These are phyloP conservation scores for Pseudonitzschia multiseries DNA, from an alignment of 108 stramenopile genomes.

Conservation along the genomic window DNA sequence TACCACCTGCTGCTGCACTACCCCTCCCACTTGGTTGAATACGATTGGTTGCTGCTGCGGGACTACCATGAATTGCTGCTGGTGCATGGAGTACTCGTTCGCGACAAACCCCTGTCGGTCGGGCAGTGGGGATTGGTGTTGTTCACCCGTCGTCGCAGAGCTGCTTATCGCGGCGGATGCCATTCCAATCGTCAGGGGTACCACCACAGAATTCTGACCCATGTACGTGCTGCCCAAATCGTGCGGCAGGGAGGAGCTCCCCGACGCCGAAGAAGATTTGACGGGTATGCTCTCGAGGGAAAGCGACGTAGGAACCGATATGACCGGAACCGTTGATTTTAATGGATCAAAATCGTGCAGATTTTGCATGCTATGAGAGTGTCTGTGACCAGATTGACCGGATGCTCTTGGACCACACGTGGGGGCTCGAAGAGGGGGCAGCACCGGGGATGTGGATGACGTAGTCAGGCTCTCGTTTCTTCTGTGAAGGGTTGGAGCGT, in stretches of 20 bases:
- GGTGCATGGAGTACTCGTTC: constrained; percentile 18
- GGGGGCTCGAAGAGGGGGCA: constrained; percentile 9
- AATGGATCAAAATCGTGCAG: constrained; percentile 32
- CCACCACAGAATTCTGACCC: constrained; percentile 18
- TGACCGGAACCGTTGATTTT: constrained; percentile 24
- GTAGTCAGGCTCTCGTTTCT: not conserved
- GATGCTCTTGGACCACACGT: not conserved
- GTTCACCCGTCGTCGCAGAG: not conserved
- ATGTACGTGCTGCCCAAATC: constrained; percentile 15
- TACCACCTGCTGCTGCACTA: constrained; percentile 23
- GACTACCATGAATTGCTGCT: constrained; percentile 28
- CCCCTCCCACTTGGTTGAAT: constrained; percentile 25
- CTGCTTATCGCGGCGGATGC: constrained; percentile 8
- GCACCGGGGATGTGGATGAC: not conserved
- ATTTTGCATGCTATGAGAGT: constrained; percentile 1
- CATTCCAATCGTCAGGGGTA: constrained; percentile 35
- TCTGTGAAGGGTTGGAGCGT: not conserved
- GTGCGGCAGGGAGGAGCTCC: not conserved
- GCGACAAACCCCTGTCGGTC: constrained; percentile 2
- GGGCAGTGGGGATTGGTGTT: not conserved
- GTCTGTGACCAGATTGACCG: constrained; percentile 2
- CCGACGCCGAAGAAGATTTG: constrained; percentile 8
- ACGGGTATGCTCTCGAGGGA: constrained; percentile 26
- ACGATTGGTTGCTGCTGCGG: constrained; percentile 33
- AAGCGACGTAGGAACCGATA: constrained; percentile 29